Evolutionary conservation across 345 rosid species (phyloP), one percentile per base, ranked within the genome.

Genomic region (Salix udensis): DNA sequence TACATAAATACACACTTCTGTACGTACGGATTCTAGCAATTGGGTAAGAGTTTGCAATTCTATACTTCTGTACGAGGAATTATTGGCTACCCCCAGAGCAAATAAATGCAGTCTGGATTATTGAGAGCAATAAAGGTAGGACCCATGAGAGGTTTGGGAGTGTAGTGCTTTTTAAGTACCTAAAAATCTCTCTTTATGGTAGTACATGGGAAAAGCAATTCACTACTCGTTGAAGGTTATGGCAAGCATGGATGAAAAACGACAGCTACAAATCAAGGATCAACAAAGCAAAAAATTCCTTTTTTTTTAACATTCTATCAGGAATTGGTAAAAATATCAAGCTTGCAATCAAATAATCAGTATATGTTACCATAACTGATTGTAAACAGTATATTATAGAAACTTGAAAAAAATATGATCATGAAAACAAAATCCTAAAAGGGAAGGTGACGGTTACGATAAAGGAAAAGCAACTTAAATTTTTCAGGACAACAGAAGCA

Each of bases 51-150:
- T 0, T 72, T 7, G 52, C 8, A 23, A 14, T 61, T 26, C 15
- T 37, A 26, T 61, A n/a, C 53, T 26, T 60, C 23, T 61, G 7
- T 10, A 10, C 12, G 44, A 40, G 12, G 44, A 40, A 10, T 40
- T 40, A 40, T 40, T 10, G 9, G 44, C 44, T 40, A 40, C 44
- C 44, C 44, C 44, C 44, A 40, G 44, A 40, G 44, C 84, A 71
- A 78, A 86, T 66, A 83, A 42, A 81, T 88, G 88, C 86, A 91
- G 83, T 75, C 96, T 91, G 76, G 34, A 78, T 48, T 39, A 50
- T 28, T 67, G 24, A 55, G 3, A 44, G 52, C 1, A 58, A 16
- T 50, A 52, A 76, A 40, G 44, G 44, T 10, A 2, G 3, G 44
- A 40, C 44, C 44, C 44, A 40, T 40, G 44, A 40, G 44, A 40